These are phyloP conservation scores for Poa pratensis DNA, from an alignment of 176 grass and related monocot genomes.

Conservation along the genomic window DNA sequence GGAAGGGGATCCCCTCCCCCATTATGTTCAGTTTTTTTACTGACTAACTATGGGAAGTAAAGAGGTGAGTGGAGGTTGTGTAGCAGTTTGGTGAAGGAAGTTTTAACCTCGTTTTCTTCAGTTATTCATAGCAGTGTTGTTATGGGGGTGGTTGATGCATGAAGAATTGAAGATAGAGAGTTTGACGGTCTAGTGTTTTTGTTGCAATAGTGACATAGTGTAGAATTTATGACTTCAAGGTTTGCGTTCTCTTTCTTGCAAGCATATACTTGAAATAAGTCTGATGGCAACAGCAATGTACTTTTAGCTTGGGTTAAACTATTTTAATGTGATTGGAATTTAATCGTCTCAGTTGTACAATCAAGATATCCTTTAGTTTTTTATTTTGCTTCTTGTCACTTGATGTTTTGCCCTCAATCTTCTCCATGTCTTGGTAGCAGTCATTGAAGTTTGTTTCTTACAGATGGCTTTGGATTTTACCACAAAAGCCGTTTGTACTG, in stretches of 20 bases:
- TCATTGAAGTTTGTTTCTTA: conserved; percentile 49
- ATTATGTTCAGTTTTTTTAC: neutral
- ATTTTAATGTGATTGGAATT: neutral
- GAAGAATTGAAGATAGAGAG: neutral
- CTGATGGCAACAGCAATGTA: conserved; percentile 14
- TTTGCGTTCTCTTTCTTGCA: neutral
- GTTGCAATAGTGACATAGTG: neutral
- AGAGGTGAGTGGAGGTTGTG: neutral
- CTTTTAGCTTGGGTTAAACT: conserved; percentile 5
- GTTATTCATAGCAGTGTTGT: neutral
- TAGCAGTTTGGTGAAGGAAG: neutral
- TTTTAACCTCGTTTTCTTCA: neutral
- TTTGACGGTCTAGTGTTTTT: neutral
- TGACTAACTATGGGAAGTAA: neutral
- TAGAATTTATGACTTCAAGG: conserved; percentile 10
- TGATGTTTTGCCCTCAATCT: neutral
- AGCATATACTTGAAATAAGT: conserved; percentile 7
- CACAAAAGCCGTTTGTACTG: conserved; percentile 81
- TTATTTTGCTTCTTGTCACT: neutral
- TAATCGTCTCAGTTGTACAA: neutral
- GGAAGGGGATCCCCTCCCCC: neutral
- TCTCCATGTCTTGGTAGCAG: neutral
- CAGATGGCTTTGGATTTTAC: conserved; percentile 96
- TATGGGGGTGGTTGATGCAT: neutral
- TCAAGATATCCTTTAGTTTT: neutral